A percentile compares a stretch with the other conserved stretches of the same genome.
phyloP scores from a whole-genome alignment of 208 protist genomes.

The Vickermania ingenoplastis region DNA sequence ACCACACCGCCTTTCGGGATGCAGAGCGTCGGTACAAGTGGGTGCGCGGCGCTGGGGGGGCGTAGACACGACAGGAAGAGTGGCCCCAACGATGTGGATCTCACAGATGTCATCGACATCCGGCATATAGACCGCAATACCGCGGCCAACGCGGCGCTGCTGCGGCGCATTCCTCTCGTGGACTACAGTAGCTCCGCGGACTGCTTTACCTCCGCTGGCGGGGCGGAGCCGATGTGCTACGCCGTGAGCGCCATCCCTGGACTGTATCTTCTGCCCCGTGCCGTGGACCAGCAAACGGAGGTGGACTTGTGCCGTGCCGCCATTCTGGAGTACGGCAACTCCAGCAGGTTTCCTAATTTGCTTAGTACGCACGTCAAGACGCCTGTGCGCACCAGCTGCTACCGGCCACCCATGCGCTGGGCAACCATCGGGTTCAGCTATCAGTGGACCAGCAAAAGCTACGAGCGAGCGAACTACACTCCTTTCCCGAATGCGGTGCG shows the following conservation, averaged over 20 bases:
- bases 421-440: conserved; percentile 84
- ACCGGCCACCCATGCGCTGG: conserved; percentile 83
- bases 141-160: conserved; percentile 21
- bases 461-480: conserved; percentile 39
- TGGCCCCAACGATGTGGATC: conserved; percentile 13
- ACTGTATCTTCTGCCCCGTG: conserved; percentile 46
- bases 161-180: conserved; percentile 19
- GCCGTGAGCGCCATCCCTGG: conserved; percentile 66
- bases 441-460: conserved; percentile 77
- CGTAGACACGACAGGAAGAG: conserved; percentile 33
- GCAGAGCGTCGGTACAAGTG: conserved; percentile 62
- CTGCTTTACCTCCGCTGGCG: conserved; percentile 2
- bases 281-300: conserved; percentile 43
- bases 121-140: conserved; percentile 43
- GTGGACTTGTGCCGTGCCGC: conserved; percentile 37
- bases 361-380: conserved; percentile 67
- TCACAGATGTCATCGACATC: conserved; percentile 53
- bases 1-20: conserved; percentile 32
- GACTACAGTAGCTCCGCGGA: neutral
- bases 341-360: conserved; percentile 59
- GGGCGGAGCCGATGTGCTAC: conserved; percentile 24
- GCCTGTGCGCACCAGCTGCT: conserved; percentile 41
- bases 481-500: conserved; percentile 39
- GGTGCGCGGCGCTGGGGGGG: conserved; percentile 20
- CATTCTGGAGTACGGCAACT: conserved; percentile 53